Percentiles rank a stretch among this genome's conserved stretches.
phyloP scores from a whole-genome alignment of 148 eudicot genomes.

The Polygonum maritimum region DNA sequence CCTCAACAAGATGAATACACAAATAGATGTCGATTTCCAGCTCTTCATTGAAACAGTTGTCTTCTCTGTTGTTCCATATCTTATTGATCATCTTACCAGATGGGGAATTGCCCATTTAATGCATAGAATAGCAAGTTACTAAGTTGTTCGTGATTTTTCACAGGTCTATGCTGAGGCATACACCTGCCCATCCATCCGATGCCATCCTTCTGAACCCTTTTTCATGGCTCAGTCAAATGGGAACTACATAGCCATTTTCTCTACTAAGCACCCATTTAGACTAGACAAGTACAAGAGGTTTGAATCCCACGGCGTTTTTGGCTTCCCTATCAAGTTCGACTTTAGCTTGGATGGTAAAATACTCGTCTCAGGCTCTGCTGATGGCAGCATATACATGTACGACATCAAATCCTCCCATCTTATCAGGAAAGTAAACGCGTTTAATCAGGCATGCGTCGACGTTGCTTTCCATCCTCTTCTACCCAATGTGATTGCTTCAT shows the following conservation, averaged over 20 bases:
- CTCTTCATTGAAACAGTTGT: background rate
- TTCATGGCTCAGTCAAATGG: slow-evolving; percentile 89
- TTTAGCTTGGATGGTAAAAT: slow-evolving; percentile 58
- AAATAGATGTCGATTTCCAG: background rate
- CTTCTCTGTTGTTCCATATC: background rate
- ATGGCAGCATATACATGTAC: slow-evolving; percentile 59
- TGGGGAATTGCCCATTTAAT: background rate
- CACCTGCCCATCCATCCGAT: slow-evolving; percentile 64
- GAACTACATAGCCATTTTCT: slow-evolving; percentile 84
- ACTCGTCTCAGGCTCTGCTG: slow-evolving; percentile 72
- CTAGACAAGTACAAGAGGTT: slow-evolving; percentile 75
- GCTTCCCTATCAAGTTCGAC: slow-evolving; percentile 73
- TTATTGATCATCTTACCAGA: background rate
- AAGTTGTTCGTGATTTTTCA: background rate
- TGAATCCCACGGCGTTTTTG: slow-evolving; percentile 63
- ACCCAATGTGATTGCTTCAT: slow-evolving; percentile 52
- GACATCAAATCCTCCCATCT: slow-evolving; percentile 40
- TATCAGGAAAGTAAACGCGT: slow-evolving; percentile 44
- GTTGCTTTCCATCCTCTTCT: slow-evolving; percentile 60
- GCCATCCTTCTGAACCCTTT: slow-evolving; percentile 59
- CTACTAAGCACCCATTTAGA: slow-evolving; percentile 59
- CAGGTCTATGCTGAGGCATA: slow-evolving; percentile 75
- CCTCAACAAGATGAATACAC: background rate
- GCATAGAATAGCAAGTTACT: background rate
- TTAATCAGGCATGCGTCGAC: slow-evolving; percentile 60